Evolutionary conservation across 345 rosid species (phyloP), one percentile per base, ranked within the genome.

Genomic region (Heritiera littoralis): DNA sequence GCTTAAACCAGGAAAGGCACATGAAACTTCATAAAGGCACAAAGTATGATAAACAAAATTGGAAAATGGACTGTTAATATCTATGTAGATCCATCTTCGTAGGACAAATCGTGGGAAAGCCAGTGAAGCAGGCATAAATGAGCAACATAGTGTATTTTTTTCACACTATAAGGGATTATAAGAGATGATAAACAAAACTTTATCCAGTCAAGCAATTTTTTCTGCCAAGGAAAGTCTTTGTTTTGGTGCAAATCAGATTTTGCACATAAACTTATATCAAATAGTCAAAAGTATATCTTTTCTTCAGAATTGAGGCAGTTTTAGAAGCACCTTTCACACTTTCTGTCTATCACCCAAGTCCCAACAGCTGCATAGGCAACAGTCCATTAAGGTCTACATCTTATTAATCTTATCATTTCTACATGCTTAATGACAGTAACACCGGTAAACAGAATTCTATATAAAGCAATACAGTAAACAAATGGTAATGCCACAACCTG

Each of bases 401-500:
- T 40, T 8, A 41, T 43, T 17, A 66, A 40, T 66, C 71, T 41
- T 40, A 66, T 18, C 30, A 66, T 66, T 66, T 40, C 48, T 3
- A 66, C 4, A 40, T 15, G 23, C 13, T 66, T 38, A 49, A 7
- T 7, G 43, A 49, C 30, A 70, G 74, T 48, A 13, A 70, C 9
- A 49, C 41, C 20, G 12, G 9, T 6, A 49, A 28, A 72, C 9
- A 63, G n/a, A 17, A 18, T 41, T 10, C 11, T 9, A 32, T 17
- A 11, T 9, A 76, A 18, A 15, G 32, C 78, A 63, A 45, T 5
- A 75, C 30, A 45, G 41, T 20, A 63, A 17, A 8, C 45, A 23
- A 76, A 63, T 28, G 64, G 30, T 23, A 75, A 60, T 12, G 11
- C 20, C 66, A 58, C n/a, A 74, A 89, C 96, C 86, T 87, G 87